Percentiles rank a stretch among this genome's conserved stretches.
Conservation (phyloP, 768 basidiomycete species). For the Boletus tomentosulus region DNA sequence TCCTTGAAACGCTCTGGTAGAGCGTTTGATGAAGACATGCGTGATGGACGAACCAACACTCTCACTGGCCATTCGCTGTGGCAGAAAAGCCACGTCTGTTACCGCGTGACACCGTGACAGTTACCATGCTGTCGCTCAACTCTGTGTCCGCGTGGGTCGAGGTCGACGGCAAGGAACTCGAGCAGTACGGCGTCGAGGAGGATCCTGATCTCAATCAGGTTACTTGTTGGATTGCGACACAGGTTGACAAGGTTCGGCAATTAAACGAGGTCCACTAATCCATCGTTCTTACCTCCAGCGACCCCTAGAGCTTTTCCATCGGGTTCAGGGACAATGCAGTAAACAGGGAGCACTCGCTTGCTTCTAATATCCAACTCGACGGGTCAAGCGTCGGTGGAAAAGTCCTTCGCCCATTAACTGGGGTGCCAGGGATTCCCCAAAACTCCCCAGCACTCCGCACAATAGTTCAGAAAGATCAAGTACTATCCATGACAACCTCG, state of each 20-base stretch:
- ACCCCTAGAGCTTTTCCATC: conserved; percentile 24
- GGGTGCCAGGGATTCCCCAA: not conserved
- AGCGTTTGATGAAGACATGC: conserved; percentile 23
- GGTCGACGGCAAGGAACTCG: conserved; percentile 25
- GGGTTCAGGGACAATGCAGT: conserved; percentile 12
- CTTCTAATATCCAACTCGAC: conserved; percentile 14
- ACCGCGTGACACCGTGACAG: conserved; percentile 14
- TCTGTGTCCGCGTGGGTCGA: conserved; percentile 25
- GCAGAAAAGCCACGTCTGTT: not conserved
- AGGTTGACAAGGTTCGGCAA: conserved; percentile 22
- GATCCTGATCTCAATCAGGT: conserved; percentile 12
- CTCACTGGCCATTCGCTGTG: not conserved
- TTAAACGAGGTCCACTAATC: not conserved
- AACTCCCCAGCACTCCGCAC: conserved; percentile 2
- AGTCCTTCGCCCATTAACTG: not conserved
- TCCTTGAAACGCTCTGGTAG: conserved; percentile 47
- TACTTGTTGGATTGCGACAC: conserved; percentile 29
- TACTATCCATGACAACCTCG: conserved; percentile 12
- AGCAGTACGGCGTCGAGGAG: conserved; percentile 24
- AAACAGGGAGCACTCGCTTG: conserved; percentile 6
- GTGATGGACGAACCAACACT: conserved; percentile 2
- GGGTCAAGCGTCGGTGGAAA: conserved; percentile 10
- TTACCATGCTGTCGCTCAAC: conserved; percentile 21
- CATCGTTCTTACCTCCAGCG: not conserved
- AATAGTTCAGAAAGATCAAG: not conserved